Evolutionary conservation across 495 filamentous ascomycete genomes (phyloP).

Genomic region (Xylaria venustula): DNA sequence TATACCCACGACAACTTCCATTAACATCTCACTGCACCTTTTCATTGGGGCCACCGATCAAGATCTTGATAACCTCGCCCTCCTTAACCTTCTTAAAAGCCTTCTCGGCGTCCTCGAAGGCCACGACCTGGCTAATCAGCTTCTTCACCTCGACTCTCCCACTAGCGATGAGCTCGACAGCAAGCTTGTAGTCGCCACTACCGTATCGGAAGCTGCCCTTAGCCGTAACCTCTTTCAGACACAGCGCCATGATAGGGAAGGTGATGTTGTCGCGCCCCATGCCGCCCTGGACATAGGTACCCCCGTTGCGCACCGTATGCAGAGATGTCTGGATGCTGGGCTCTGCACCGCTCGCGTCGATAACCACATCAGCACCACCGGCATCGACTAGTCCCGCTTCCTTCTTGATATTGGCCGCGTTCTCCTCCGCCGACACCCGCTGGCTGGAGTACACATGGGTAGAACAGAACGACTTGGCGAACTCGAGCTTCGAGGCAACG

Average conservation of each 20-base stretch:
- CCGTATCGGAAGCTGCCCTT: slow-evolving; percentile 84
- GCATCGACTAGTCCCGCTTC: slow-evolving; percentile 48
- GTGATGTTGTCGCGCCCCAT: slow-evolving; percentile 75
- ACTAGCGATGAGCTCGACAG: slow-evolving; percentile 63
- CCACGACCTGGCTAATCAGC: slow-evolving; percentile 67
- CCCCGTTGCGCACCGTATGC: slow-evolving; percentile 67
- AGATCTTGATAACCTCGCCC: slow-evolving; percentile 79
- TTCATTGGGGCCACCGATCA: slow-evolving; percentile 71
- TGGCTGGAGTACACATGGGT: slow-evolving; percentile 64
- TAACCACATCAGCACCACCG: slow-evolving; percentile 69
- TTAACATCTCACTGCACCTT: slow-evolving; percentile 27
- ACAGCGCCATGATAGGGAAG: slow-evolving; percentile 79
- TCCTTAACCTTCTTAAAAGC: slow-evolving; percentile 77
- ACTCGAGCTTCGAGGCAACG: slow-evolving; percentile 63
- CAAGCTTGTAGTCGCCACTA: slow-evolving; percentile 75
- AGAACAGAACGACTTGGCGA: slow-evolving; percentile 65
- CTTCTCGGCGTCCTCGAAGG: slow-evolving; percentile 69
- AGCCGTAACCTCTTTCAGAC: slow-evolving; percentile 76
- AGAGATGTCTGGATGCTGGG: slow-evolving; percentile 71
- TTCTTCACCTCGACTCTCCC: slow-evolving; percentile 68
- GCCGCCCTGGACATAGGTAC: slow-evolving; percentile 82
- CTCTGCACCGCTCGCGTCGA: slow-evolving; percentile 83
- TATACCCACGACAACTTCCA: background rate
- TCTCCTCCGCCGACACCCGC: slow-evolving; percentile 58
- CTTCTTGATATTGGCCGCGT: slow-evolving; percentile 57